A percentile compares a stretch with the other conserved stretches of the same genome.
phyloP scores from a whole-genome alignment of 805 yeast species.

The Wickerhamomyces strasburgensis region DNA sequence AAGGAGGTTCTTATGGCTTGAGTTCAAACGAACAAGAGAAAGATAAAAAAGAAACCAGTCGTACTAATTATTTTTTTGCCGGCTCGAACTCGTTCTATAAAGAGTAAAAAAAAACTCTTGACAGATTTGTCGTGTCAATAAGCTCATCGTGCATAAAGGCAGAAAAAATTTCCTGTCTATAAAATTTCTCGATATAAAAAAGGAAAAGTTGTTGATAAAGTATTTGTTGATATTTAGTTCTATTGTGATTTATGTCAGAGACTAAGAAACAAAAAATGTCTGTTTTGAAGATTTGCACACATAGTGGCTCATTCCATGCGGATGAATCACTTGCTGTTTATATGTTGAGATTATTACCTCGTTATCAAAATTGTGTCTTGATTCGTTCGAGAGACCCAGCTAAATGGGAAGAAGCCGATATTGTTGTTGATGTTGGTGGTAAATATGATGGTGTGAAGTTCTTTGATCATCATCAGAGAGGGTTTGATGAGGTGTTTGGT shows the following conservation, averaged over 20 bases:
- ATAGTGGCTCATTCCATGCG: conserved; percentile 93
- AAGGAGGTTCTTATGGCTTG: no score
- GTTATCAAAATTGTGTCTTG: conserved; percentile 58
- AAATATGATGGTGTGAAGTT: conserved; percentile 79
- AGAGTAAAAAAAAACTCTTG: no score
- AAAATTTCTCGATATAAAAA: no score
- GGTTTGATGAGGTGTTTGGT: conserved; percentile 71
- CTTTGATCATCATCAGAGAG: conserved; percentile 97
- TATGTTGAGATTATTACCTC: conserved; percentile 70
- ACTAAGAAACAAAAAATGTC: conserved; percentile 27
- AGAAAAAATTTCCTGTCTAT: no score
- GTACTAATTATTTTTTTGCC: no score
- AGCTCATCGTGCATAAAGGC: no score
- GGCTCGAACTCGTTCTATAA: no score
- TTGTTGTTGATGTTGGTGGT: conserved; percentile 94
- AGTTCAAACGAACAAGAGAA: no score
- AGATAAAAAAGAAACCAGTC: no score
- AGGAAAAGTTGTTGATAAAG: no score
- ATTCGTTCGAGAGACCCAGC: conserved; percentile 81
- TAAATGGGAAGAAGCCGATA: conserved; percentile 81
- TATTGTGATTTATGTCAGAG: conserved; percentile 10
- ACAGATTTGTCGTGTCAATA: no score
- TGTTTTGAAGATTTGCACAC: conserved; percentile 70
- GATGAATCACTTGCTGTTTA: conserved; percentile 94
- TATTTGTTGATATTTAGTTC: no score